Conservation (phyloP, 2,329 filamentous ascomycete genomes). For the Eurotiales sp. region DNA sequence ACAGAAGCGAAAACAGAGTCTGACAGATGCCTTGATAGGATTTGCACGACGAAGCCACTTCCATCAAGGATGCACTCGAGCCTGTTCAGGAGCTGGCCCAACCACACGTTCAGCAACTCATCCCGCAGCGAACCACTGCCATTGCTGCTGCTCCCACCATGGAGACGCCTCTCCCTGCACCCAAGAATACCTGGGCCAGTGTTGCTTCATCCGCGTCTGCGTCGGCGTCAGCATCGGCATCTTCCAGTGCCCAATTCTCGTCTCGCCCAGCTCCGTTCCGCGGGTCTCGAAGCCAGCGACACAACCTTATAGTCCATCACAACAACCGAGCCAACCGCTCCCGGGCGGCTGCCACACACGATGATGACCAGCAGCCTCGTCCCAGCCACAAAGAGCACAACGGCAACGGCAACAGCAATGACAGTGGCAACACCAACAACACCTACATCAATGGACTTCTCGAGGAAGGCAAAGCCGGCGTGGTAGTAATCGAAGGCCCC, state of each 20-base stretch:
- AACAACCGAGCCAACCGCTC: too few relatives aligned
- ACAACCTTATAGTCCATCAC: not conserved
- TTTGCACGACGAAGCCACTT: not conserved
- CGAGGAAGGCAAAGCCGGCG: conserved; percentile 26
- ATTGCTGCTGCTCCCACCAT: not conserved
- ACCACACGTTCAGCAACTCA: too few relatives aligned
- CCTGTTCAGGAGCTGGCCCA: not conserved
- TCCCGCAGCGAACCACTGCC: too few relatives aligned
- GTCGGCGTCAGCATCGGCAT: too few relatives aligned
- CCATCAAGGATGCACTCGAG: not conserved
- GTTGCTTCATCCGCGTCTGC: conserved; percentile 1
- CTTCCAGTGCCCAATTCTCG: too few relatives aligned
- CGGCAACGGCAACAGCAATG: too few relatives aligned
- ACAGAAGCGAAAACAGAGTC: too few relatives aligned
- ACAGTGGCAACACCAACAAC: too few relatives aligned
- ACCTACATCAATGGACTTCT: conserved; percentile 15
- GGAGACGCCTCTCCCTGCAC: not conserved
- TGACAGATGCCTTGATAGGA: too few relatives aligned
- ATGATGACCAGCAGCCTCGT: too few relatives aligned
- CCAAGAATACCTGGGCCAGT: not conserved
- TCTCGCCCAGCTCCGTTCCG: not conserved
- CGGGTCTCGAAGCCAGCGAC: not conserved
- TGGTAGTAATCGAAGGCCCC: conserved; percentile 24
- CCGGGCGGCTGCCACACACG: too few relatives aligned
- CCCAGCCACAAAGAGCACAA: too few relatives aligned